Evolutionary conservation across 2,329 filamentous ascomycete genomes (phyloP).

Genomic region (Penicillium olsonii): DNA sequence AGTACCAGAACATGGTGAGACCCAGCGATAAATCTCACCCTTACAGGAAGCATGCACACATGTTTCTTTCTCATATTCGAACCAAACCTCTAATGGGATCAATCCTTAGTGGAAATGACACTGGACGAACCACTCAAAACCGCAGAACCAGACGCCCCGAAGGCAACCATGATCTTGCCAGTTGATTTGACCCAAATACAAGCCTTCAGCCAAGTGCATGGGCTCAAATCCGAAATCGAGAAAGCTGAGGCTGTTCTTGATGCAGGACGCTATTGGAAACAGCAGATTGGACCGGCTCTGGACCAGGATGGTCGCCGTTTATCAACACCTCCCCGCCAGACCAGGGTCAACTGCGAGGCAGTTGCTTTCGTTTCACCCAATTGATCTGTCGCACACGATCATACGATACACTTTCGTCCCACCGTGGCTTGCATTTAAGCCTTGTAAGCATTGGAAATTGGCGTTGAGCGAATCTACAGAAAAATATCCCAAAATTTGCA

Average conservation of each 20-base stretch:
- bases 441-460: background rate
- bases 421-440: too few species aligned
- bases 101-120: constrained; percentile 10
- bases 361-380: constrained; percentile 42
- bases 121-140: background rate
- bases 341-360: constrained; percentile 54
- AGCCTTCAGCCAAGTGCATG: constrained; percentile 46
- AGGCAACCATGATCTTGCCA: constrained; percentile 40
- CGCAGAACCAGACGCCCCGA: constrained; percentile 12
- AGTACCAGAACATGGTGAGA: constrained; percentile 58
- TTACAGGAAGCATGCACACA: constrained; percentile 21
- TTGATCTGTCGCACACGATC: constrained; percentile 14
- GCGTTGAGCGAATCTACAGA: background rate
- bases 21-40: constrained; percentile 16
- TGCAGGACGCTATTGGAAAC: constrained; percentile 53
- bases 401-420: background rate
- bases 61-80: constrained; percentile 5
- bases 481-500: background rate
- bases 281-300: constrained; percentile 54
- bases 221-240: constrained; percentile 44
- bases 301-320: constrained; percentile 56
- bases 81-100: constrained; percentile 16
- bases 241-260: constrained; percentile 49
- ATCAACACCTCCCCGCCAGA: constrained; percentile 53
- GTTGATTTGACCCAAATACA: constrained; percentile 37